Percentiles rank a stretch among this genome's conserved stretches.
Conservation (phyloP, 106 monocot species). For the Phalaenopsis aphrodite region DNA sequence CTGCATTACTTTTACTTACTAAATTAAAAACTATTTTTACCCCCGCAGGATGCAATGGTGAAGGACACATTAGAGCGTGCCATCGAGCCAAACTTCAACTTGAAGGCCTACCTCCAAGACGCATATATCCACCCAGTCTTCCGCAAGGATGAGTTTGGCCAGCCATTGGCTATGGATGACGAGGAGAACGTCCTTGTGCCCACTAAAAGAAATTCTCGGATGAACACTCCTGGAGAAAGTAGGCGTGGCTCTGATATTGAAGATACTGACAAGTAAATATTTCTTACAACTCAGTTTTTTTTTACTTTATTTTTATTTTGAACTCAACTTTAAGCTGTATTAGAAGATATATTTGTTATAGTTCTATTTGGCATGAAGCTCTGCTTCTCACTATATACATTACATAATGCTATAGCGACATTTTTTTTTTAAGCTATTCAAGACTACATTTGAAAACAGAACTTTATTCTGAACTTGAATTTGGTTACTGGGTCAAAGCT, state of each 20-base stretch:
- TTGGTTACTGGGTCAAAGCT: too few species aligned
- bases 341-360: too few species aligned
- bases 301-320: too few species aligned
- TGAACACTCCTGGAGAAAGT: constrained; percentile 35
- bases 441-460: too few species aligned
- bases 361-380: too few species aligned
- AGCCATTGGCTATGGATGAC: constrained; percentile 19
- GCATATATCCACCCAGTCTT: constrained; percentile 91
- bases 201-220: constrained; percentile 55
- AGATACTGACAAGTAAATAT: background rate
- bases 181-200: constrained; percentile 55
- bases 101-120: constrained; percentile 62
- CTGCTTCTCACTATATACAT: too few species aligned
- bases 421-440: too few species aligned
- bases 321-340: too few species aligned
- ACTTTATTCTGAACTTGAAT: too few species aligned
- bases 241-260: constrained; percentile 26
- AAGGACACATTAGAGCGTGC: constrained; percentile 87
- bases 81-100: constrained; percentile 64
- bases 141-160: constrained; percentile 15
- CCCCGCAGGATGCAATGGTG: constrained; percentile 76
- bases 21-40: background rate
- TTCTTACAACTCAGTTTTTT: background rate
- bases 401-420: too few species aligned
- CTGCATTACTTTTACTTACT: background rate